Evolutionary conservation across 169 alveolate genomes (phyloP).

Genomic region (Plasmodium gonderi): DNA sequence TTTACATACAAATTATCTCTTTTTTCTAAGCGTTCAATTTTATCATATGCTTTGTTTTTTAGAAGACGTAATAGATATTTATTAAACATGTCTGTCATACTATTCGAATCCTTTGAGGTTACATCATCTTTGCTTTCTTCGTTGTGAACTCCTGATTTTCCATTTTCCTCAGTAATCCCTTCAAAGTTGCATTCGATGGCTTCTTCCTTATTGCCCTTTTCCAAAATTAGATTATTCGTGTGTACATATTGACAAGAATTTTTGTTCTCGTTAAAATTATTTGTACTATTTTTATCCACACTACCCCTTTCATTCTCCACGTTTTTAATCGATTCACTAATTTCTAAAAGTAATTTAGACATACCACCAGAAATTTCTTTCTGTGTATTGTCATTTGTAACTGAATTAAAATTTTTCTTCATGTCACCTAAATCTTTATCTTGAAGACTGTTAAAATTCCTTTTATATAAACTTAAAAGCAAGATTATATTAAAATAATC

Average conservation of each 20-base stretch:
- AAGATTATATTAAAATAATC: conserved; percentile 55
- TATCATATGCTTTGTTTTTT: conserved; percentile 65
- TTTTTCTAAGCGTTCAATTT: conserved; percentile 64
- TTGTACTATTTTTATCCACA: conserved; percentile 11
- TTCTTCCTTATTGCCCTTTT: conserved; percentile 27
- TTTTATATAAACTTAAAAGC: conserved; percentile 44
- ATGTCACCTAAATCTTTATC: conserved; percentile 28
- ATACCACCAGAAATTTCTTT: conserved; percentile 4
- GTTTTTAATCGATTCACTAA: conserved; percentile 57
- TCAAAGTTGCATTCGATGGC: not conserved
- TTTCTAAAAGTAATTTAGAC: conserved; percentile 43
- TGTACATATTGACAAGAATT: not conserved
- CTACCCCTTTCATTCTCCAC: conserved; percentile 31
- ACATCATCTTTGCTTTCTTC: conserved; percentile 8
- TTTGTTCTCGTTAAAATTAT: not conserved
- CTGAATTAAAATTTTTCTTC: conserved; percentile 50
- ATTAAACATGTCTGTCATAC: conserved; percentile 48
- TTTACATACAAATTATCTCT: conserved; percentile 67
- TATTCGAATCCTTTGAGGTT: conserved; percentile 1
- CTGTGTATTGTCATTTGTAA: conserved; percentile 14
- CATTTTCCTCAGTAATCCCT: not conserved
- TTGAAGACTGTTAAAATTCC: conserved; percentile 16
- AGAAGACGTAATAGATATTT: conserved; percentile 15
- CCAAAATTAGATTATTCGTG: not conserved
- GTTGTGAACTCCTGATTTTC: not conserved